Base-by-base conservation (phyloP, 768 basidiomycete genomes). In the Boletus subparvulus region DNA sequence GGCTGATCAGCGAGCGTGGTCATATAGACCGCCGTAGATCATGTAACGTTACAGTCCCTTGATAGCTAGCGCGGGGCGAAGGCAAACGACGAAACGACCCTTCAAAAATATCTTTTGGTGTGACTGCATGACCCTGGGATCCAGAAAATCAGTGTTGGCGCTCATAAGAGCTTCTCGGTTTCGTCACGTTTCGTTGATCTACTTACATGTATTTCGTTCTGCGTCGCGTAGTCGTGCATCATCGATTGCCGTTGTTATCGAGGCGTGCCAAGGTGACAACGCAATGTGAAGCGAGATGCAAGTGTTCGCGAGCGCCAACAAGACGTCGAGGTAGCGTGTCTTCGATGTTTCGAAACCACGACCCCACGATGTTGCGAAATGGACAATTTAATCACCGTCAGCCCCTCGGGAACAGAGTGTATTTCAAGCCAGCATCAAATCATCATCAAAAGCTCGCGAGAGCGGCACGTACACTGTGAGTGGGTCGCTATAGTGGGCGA, bases 1-100 rank as follows among this genome's bases (percentile, higher is more conserved):
- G 45, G 53, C 50, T 57, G 54, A 65, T 62, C 54, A 56, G 43
- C 63, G 21, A 46, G 58, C 26, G 16, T 26, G 58, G 53, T 47
- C 33, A 16, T 41, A 50, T 46, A 54, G 62, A 61, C 64, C 58
- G 40, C 54, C 49, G 47, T 40, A 35, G 44, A 56, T 59, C n/a
- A 32, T 40, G 16, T 35, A 9, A 6, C 24, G 35, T n/a, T n/a
- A n/a, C n/a, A n/a, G n/a, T 12, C 12, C 35, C 47, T 37, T 49
- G 39, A 16, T 17, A 14, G 7, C 39, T n/a, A 21, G 11, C 36
- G 39, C 7, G 30, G 35, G 26, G 41, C 10, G 12, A 48, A 48
- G 12, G 1, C 8, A 26, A 35, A 44, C 19, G 21, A 21, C 21
- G 32, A 30, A 53, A 30, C 50, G 11, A 44, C 24, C 30, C 40